Conservation (phyloP, 306 rosid species). For the Lathyrus tuberosus region DNA sequence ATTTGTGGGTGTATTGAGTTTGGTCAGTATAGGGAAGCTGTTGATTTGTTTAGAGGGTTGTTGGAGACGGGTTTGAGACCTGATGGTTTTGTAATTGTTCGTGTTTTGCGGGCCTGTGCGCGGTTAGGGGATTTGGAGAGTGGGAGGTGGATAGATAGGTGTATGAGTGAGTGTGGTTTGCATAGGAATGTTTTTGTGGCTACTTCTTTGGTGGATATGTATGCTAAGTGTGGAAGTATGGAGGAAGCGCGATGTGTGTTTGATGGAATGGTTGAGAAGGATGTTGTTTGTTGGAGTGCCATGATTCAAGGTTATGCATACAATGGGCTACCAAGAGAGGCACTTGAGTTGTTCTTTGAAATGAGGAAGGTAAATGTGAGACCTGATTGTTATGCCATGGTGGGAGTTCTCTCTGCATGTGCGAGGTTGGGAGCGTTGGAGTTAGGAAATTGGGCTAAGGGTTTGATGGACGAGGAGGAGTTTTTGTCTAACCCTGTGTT, state of each 20-base stretch:
- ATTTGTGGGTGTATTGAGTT: slow-evolving; percentile 57
- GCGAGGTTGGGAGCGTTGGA: slow-evolving; percentile 68
- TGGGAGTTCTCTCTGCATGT: slow-evolving; percentile 73
- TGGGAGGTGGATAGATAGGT: slow-evolving; percentile 68
- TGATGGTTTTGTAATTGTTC: slow-evolving; percentile 58
- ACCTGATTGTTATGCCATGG: slow-evolving; percentile 72
- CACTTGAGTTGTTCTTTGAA: slow-evolving; percentile 60
- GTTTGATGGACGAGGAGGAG: slow-evolving; percentile 55
- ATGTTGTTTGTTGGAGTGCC: slow-evolving; percentile 71
- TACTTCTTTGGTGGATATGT: slow-evolving; percentile 71
- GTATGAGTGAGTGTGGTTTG: slow-evolving; percentile 50
- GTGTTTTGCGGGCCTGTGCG: slow-evolving; percentile 60
- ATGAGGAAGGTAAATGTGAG: slow-evolving; percentile 59
- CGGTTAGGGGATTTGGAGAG: slow-evolving; percentile 54
- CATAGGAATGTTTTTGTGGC: slow-evolving; percentile 59
- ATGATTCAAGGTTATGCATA: slow-evolving; percentile 71
- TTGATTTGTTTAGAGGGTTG: slow-evolving; percentile 51
- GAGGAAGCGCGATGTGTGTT: slow-evolving; percentile 53
- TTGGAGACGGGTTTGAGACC: slow-evolving; percentile 71
- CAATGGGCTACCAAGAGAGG: slow-evolving; percentile 64
- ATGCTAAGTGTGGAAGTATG: slow-evolving; percentile 64
- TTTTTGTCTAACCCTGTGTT: slow-evolving; percentile 58
- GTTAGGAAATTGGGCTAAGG: slow-evolving; percentile 62
- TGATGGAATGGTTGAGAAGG: slow-evolving; percentile 62
- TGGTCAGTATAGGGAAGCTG: slow-evolving; percentile 51